phyloP scores from a whole-genome alignment of 1,284 basidiomycete genomes.

The Apiotrichum mycotoxinovorans region DNA sequence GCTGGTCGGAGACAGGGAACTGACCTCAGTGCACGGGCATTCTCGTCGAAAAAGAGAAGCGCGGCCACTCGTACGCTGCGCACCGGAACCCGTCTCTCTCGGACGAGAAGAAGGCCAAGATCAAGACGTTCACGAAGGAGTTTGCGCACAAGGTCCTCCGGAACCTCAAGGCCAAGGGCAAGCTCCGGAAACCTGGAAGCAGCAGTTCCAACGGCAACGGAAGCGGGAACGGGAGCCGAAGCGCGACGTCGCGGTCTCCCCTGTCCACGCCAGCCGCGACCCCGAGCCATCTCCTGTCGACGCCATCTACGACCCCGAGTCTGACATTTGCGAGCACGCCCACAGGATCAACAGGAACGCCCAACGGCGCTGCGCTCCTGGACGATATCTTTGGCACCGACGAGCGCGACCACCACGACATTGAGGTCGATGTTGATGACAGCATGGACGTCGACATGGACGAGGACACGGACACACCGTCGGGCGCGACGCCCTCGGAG shows the following conservation, averaged over 20 bases:
- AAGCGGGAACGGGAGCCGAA: too few relatives aligned
- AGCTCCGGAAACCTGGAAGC: slow-evolving; percentile 18
- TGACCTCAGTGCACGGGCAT: slow-evolving; percentile 64
- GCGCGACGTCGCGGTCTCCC: neutral
- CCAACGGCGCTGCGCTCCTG: slow-evolving; percentile 9
- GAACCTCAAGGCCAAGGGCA: slow-evolving; percentile 46
- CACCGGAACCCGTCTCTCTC: slow-evolving; percentile 69
- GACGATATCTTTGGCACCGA: slow-evolving; percentile 24
- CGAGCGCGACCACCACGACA: neutral
- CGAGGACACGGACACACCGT: neutral
- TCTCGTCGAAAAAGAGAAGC: slow-evolving; percentile 90
- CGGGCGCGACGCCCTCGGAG: slow-evolving; percentile 2
- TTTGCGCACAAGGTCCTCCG: slow-evolving; percentile 56
- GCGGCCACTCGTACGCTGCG: slow-evolving; percentile 69
- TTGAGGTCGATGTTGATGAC: neutral
- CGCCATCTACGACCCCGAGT: slow-evolving; percentile 6
- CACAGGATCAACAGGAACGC: neutral
- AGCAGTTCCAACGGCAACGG: neutral
- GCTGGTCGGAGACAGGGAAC: too few relatives aligned
- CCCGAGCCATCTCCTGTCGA: neutral
- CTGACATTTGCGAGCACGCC: slow-evolving; percentile 2
- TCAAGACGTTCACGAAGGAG: slow-evolving; percentile 90
- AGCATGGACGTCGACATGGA: slow-evolving; percentile 11
- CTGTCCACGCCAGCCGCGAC: slow-evolving; percentile 8
- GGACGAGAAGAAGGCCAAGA: slow-evolving; percentile 81